A percentile compares a stretch with the other conserved stretches of the same genome.
These are phyloP conservation scores for Fusarium gaditjirri DNA, from an alignment of 2,329 filamentous ascomycete genomes.

Conservation along the genomic window DNA sequence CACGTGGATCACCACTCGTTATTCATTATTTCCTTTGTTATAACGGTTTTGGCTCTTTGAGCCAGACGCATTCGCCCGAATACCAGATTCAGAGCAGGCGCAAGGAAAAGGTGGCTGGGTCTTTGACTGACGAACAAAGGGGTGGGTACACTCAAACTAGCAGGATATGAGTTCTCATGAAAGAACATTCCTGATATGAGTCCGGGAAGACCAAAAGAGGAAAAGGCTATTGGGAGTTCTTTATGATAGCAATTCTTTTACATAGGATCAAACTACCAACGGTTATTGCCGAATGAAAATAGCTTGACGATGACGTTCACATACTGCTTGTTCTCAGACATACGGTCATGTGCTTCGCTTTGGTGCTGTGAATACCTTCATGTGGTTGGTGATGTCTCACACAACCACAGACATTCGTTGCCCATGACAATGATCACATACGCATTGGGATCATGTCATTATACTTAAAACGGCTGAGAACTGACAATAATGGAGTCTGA, in stretches of 20 bases:
- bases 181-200: slow-evolving; percentile 30
- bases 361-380: slow-evolving; percentile 12
- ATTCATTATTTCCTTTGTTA: slow-evolving; percentile 27
- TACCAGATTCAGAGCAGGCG: slow-evolving; percentile 7
- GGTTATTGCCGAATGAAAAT: neutral
- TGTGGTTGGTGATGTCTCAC: slow-evolving; percentile 22
- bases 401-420: slow-evolving; percentile 2
- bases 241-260: slow-evolving; percentile 21
- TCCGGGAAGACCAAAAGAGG: neutral
- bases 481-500: neutral
- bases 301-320: slow-evolving; percentile 12
- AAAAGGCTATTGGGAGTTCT: neutral
- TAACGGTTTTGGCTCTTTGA: neutral
- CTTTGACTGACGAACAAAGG: slow-evolving; percentile 18
- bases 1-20: slow-evolving; percentile 2
- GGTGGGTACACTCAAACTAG: slow-evolving; percentile 6
- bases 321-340: neutral
- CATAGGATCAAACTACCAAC: neutral
- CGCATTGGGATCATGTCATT: neutral
- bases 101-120: slow-evolving; percentile 11
- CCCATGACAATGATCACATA: slow-evolving; percentile 9
- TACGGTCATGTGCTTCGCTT: slow-evolving; percentile 3
- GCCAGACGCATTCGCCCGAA: slow-evolving; percentile 2
- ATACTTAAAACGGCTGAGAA: neutral
- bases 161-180: slow-evolving; percentile 22